A percentile compares a stretch with the other conserved stretches of the same genome.
These are phyloP conservation scores for Podospora fimiseda DNA, from an alignment of 495 filamentous ascomycete species.

Conservation along the genomic window DNA sequence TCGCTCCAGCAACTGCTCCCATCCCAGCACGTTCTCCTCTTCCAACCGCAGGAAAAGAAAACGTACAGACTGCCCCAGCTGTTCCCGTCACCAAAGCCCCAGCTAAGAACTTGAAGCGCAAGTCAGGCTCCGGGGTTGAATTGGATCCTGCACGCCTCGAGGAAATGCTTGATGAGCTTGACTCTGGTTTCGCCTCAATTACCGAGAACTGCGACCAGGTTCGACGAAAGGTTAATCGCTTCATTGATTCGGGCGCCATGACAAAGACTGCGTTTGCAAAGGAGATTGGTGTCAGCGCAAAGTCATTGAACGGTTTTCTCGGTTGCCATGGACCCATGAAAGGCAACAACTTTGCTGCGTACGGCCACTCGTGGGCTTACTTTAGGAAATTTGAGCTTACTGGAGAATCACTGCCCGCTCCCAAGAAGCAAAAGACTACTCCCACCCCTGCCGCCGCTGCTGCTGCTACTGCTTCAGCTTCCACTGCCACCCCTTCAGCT, in stretches of 20 bases:
- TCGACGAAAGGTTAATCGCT: conserved; percentile 38
- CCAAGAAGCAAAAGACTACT: conserved; percentile 26
- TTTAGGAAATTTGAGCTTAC: conserved; percentile 30
- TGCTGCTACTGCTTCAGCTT: neutral
- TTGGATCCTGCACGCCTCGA: conserved; percentile 4
- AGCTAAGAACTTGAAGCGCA: conserved; percentile 30
- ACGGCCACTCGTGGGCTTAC: conserved; percentile 27
- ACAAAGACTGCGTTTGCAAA: conserved; percentile 41
- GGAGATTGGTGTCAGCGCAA: conserved; percentile 31
- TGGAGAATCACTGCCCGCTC: conserved; percentile 21
- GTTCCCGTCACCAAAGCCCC: too few species aligned
- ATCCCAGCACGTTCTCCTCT: too few species aligned
- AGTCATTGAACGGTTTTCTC: conserved; percentile 34
- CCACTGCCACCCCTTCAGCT: conserved; percentile 3
- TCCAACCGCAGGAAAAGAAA: too few species aligned
- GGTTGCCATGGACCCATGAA: conserved; percentile 28
- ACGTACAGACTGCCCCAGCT: too few species aligned
- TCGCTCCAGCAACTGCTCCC: too few species aligned
- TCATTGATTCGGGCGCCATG: conserved; percentile 41
- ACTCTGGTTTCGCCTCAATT: conserved; percentile 18
- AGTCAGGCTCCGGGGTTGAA: conserved; percentile 18
- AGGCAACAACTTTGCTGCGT: conserved; percentile 21
- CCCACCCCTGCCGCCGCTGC: conserved; percentile 6
- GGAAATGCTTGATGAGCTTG: conserved; percentile 11
- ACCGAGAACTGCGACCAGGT: conserved; percentile 32